Conservation (phyloP, 768 basidiomycete genomes). For the Tremella yokohamensis region DNA sequence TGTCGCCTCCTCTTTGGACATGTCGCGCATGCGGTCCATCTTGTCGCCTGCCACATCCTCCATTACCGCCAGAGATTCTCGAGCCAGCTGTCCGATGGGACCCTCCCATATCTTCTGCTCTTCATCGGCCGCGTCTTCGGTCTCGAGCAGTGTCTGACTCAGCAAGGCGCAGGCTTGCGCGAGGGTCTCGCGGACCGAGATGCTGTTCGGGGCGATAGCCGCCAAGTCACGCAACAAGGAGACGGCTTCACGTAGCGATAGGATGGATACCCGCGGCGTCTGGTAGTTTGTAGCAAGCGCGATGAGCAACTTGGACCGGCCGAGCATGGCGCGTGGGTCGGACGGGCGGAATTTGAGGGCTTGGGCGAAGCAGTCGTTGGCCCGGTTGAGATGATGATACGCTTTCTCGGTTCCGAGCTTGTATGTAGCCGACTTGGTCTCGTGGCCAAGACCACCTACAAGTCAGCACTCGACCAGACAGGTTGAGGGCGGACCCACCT, state of each 20-base stretch:
- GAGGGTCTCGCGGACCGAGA: constrained; percentile 38
- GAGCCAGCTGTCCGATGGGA: constrained; percentile 35
- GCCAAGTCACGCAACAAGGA: constrained; percentile 28
- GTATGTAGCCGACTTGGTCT: constrained; percentile 41
- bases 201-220: constrained; percentile 31
- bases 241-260: constrained; percentile 33
- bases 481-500: constrained; percentile 27
- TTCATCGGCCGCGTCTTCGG: constrained; percentile 37
- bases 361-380: constrained; percentile 40
- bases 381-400: constrained; percentile 45
- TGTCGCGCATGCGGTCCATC: constrained; percentile 36
- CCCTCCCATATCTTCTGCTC: constrained; percentile 38
- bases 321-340: constrained; percentile 38
- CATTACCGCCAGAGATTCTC: constrained; percentile 40
- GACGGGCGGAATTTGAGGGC: constrained; percentile 34
- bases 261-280: constrained; percentile 30
- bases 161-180: constrained; percentile 40
- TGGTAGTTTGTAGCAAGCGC: constrained; percentile 43
- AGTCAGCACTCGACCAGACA: background rate
- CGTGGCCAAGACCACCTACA: constrained; percentile 42
- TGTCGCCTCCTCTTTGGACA: constrained; percentile 23
- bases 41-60: constrained; percentile 44
- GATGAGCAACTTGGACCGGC: constrained; percentile 37
- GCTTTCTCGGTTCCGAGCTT: constrained; percentile 46
- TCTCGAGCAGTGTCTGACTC: constrained; percentile 27